Evolutionary conservation across 2,329 filamentous ascomycete genomes (phyloP).

Genomic region (Aotearoamyces nothofagi): DNA sequence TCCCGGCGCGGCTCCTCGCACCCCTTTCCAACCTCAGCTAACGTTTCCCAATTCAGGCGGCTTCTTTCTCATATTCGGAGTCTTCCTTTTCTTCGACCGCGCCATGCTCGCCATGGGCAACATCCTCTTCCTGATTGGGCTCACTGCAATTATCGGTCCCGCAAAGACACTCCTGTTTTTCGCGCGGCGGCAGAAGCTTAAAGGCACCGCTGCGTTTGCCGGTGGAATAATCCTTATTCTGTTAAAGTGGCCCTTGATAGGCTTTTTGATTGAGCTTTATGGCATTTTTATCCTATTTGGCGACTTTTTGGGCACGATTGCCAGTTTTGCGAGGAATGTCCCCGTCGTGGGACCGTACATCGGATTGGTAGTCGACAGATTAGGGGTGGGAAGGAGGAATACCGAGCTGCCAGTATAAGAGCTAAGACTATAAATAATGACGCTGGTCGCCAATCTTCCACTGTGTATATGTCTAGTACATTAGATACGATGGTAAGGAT

Average conservation of each 20-base stretch:
- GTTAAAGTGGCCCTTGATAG: conserved; percentile 77
- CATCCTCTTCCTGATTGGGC: conserved; percentile 92
- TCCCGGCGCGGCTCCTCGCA: conserved; percentile 8
- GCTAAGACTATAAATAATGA: too few relatives aligned
- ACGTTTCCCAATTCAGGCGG: conserved; percentile 48
- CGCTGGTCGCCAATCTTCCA: too few relatives aligned
- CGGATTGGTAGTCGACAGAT: conserved; percentile 54
- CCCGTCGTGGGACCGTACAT: conserved; percentile 82
- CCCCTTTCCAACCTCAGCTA: background rate
- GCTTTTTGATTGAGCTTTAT: conserved; percentile 83
- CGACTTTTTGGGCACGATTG: conserved; percentile 89
- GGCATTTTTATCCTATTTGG: conserved; percentile 90
- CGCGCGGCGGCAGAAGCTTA: conserved; percentile 80
- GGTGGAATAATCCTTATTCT: conserved; percentile 73
- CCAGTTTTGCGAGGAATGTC: conserved; percentile 69
- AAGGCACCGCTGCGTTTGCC: conserved; percentile 81
- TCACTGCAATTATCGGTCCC: conserved; percentile 88
- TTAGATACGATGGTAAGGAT: too few relatives aligned
- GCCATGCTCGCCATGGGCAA: conserved; percentile 99
- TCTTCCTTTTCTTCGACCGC: conserved; percentile 95
- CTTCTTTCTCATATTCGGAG: conserved; percentile 86
- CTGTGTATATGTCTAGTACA: too few relatives aligned
- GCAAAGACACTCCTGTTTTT: conserved; percentile 91
- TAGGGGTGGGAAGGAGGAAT: conserved; percentile 56
- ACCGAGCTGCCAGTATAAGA: conserved; percentile 65